Conservation (phyloP, 2,329 filamentous ascomycete genomes). For the Aspergillus alliaceus region DNA sequence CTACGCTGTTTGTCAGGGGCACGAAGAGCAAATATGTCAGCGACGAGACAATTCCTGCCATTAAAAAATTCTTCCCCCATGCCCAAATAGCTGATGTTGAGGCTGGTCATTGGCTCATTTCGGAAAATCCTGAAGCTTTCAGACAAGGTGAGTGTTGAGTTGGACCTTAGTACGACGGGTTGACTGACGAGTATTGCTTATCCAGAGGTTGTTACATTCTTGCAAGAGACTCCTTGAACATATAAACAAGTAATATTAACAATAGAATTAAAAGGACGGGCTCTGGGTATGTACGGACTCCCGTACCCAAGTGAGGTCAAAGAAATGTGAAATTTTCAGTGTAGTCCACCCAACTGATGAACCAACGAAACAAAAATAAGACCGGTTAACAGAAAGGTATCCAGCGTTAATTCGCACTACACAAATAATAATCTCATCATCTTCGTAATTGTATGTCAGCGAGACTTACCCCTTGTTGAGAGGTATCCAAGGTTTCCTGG, state of each 20-base stretch:
- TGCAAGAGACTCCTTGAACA: conserved; percentile 21
- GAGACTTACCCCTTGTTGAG: background rate
- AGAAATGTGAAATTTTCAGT: background rate
- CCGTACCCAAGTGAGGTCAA: background rate
- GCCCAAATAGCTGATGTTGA: conserved; percentile 42
- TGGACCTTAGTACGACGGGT: conserved; percentile 3
- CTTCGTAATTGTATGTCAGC: background rate
- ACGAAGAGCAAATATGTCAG: conserved; percentile 42
- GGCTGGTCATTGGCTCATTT: conserved; percentile 47
- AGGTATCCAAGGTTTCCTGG: background rate
- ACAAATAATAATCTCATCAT: background rate
- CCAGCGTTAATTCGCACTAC: background rate
- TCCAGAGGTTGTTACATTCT: conserved; percentile 36
- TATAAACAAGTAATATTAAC: background rate
- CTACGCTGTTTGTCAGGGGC: conserved; percentile 69
- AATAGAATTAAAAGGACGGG: conserved; percentile 2
- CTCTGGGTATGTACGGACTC: background rate
- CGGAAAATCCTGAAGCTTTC: conserved; percentile 46
- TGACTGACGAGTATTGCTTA: background rate
- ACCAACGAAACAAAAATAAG: background rate
- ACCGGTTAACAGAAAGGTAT: background rate
- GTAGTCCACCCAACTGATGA: background rate
- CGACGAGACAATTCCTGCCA: conserved; percentile 39
- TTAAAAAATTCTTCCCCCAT: conserved; percentile 44
- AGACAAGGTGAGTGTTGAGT: conserved; percentile 31